Evolutionary conservation across 371 early-diverging fungal species (phyloP).

Genomic region (Lichtheimia ornata): DNA sequence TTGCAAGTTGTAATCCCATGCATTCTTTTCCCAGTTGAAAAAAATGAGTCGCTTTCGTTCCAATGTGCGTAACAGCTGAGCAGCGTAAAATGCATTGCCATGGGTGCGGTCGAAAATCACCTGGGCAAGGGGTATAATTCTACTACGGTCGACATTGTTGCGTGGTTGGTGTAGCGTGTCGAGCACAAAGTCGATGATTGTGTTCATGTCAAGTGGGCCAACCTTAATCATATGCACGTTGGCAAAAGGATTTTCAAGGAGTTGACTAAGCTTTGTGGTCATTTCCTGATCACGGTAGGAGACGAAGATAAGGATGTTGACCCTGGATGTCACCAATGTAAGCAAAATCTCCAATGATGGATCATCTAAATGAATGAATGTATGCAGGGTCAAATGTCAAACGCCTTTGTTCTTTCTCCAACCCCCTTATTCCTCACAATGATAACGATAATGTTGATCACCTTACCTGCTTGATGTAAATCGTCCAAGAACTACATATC

Average conservation of each 20-base stretch:
- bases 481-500: constrained; percentile 49
- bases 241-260: constrained; percentile 30
- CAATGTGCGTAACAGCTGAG: constrained; percentile 36
- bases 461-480: constrained; percentile 41
- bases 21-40: constrained; percentile 49
- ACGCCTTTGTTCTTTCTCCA: too few relatives aligned
- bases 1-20: constrained; percentile 42
- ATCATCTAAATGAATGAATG: constrained; percentile 26
- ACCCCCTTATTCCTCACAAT: neutral
- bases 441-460: neutral
- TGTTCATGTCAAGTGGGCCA: constrained; percentile 33
- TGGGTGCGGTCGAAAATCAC: constrained; percentile 35
- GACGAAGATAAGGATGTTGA: constrained; percentile 33
- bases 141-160: constrained; percentile 20
- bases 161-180: constrained; percentile 36
- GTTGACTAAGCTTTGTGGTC: constrained; percentile 13
- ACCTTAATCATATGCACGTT: constrained; percentile 29
- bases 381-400: too few relatives aligned
- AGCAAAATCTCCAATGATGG: constrained; percentile 43
- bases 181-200: constrained; percentile 37
- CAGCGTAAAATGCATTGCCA: constrained; percentile 46
- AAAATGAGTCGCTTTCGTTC: constrained; percentile 48
- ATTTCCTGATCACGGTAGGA: constrained; percentile 43
- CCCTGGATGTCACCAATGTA: constrained; percentile 30
- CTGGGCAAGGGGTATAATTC: constrained; percentile 35